Evolutionary conservation across 139 green algal species (phyloP).

Genomic region (Picochlorum sp.): DNA sequence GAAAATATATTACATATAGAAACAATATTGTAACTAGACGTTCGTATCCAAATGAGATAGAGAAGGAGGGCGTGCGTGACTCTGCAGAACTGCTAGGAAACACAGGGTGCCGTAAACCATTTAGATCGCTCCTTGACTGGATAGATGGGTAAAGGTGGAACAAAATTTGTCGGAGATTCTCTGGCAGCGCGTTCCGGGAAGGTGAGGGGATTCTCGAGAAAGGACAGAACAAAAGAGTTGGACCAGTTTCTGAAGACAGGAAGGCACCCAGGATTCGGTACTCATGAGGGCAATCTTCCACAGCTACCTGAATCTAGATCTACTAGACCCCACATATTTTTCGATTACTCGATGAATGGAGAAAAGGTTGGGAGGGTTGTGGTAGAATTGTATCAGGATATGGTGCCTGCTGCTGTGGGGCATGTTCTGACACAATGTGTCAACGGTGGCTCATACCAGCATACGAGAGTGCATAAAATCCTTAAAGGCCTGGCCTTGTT

Average conservation of each 20-base stretch:
- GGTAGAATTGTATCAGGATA: conserved; percentile 64
- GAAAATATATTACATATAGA: background rate
- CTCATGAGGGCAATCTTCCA: conserved; percentile 15
- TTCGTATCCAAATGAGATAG: background rate
- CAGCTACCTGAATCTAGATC: conserved; percentile 38
- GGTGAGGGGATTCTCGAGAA: conserved; percentile 13
- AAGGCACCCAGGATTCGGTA: conserved; percentile 29
- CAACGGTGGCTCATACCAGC: conserved; percentile 35
- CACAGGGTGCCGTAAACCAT: background rate
- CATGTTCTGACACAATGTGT: conserved; percentile 53
- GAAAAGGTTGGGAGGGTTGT: conserved; percentile 47
- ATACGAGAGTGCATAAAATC: conserved; percentile 46
- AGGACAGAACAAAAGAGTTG: conserved; percentile 15
- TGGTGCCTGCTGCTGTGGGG: conserved; percentile 34
- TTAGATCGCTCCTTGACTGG: background rate
- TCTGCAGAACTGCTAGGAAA: background rate
- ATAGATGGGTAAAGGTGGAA: conserved; percentile 27
- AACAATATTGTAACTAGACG: conserved; percentile 7
- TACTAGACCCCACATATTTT: conserved; percentile 46
- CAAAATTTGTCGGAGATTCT: conserved; percentile 22
- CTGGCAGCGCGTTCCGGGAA: conserved; percentile 11
- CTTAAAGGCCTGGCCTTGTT: conserved; percentile 44
- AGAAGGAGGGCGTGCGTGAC: background rate
- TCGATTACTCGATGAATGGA: conserved; percentile 35
- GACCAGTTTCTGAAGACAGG: conserved; percentile 32